Evolutionary conservation across 2,329 filamentous ascomycete species (phyloP), one percentile per base, ranked within the genome.

Genomic region (Ceratocystiopsis minuta): DNA sequence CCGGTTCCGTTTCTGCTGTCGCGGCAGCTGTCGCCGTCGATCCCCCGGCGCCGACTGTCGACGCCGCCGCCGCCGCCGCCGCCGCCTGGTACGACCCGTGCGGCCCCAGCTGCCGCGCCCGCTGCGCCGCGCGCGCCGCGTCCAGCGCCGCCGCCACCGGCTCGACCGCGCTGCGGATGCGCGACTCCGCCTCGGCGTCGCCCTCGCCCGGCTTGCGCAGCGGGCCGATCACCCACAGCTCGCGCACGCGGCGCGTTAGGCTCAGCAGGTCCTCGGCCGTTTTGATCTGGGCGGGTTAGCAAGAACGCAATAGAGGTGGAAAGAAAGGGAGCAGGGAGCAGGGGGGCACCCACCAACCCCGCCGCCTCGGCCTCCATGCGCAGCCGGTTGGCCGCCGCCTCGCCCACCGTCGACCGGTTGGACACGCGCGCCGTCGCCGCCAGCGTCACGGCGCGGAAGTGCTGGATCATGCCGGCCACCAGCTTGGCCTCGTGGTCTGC

Each of bases 211-310:
- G 58, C 37, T 55, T 57, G 43, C 59, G 58, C 18, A 70, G 54
- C 1, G 66, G 60, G 2, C 67, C 67, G 43, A 62, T 59, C 12
- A 68, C 57, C 65, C 66, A 69, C 18, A 70, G 55, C 42, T 65
- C 60, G 47, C 68, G 66, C 43, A 71, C 57, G 46, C 64, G 61
- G 34, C 66, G 61, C 16, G 59, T 67, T 13, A 71, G 54, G 24
- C 55, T 52, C 4, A 68, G 57, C 4, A 71, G 56, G 44, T 67
- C 61, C 45, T 70, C 55, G 28, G 60, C 48, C 10, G 60, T 59
- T 45, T 58, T 54, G 43, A 63, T 58, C 62, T 65, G 40, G 4
- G 12, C n/a, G 36, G 24, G 24, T 28, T 28, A 10, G 4, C 7
- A 28, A 28, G 9, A 28, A 10, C 6, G 4, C 4, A 10, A 28